Conservation (phyloP, 1,284 basidiomycete genomes). For the Tylopilus sp. region DNA sequence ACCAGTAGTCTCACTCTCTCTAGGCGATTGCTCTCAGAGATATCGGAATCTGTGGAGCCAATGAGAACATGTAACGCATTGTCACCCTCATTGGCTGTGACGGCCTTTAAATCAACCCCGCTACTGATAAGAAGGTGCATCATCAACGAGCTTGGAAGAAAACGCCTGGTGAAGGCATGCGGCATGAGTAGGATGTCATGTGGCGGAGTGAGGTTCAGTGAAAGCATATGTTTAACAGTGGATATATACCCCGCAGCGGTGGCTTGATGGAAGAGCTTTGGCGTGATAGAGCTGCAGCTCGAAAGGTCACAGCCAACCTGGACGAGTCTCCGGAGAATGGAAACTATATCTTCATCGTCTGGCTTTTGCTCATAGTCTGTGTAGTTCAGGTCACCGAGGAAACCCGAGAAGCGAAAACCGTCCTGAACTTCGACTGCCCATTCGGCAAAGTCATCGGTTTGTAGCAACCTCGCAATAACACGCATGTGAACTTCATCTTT, state of each 20-base stretch:
- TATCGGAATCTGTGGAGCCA: background rate
- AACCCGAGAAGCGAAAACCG: no score
- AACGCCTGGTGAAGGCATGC: no score
- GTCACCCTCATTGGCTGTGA: background rate
- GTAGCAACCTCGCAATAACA: background rate
- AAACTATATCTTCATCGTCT: background rate
- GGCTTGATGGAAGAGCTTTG: background rate
- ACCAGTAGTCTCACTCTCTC: background rate
- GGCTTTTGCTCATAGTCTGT: background rate
- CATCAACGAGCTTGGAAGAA: background rate
- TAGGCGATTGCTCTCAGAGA: background rate
- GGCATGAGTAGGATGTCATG: no score
- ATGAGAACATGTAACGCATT: background rate
- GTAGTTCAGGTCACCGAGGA: no score
- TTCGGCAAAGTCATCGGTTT: background rate
- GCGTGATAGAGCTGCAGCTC: background rate
- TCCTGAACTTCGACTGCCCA: no score
- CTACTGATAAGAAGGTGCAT: background rate
- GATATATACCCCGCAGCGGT: background rate
- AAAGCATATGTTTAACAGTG: background rate
- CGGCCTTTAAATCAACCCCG: background rate
- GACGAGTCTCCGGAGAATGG: background rate
- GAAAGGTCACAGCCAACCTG: background rate
- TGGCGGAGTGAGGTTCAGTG: no score
- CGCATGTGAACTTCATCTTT: background rate